phyloP scores from a whole-genome alignment of 2,329 filamentous ascomycete species.

The Diplodia mutila region DNA sequence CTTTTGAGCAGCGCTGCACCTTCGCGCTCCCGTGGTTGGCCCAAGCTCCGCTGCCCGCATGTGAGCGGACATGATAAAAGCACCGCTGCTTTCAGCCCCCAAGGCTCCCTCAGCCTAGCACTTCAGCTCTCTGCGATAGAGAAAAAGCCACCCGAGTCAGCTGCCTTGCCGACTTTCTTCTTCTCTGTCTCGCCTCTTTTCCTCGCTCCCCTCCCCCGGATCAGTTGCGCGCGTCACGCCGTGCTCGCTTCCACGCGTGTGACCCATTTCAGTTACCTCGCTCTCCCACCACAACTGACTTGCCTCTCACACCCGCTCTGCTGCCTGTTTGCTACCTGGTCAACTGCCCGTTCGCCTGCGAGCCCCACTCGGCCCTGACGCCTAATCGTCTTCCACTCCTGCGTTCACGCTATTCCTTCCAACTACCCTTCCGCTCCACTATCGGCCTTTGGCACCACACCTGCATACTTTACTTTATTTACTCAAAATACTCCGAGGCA shows the following conservation, averaged over 20 bases:
- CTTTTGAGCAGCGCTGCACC: neutral
- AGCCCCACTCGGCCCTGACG: slow-evolving; percentile 19
- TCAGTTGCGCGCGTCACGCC: slow-evolving; percentile 25
- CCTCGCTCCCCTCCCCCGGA: neutral
- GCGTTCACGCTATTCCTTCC: slow-evolving; percentile 1
- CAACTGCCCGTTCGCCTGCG: neutral
- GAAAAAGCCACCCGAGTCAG: slow-evolving; percentile 21
- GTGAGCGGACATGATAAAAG: neutral
- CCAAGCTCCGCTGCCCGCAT: neutral
- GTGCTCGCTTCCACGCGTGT: slow-evolving; percentile 9
- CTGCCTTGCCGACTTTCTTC: neutral
- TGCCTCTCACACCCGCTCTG: slow-evolving; percentile 7
- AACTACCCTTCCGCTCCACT: neutral
- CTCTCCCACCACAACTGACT: slow-evolving; percentile 3
- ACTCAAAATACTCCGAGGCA: neutral
- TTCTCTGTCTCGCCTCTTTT: slow-evolving; percentile 9
- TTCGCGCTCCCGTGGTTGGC: neutral
- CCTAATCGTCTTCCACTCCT: neutral
- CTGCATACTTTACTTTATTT: neutral
- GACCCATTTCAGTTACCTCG: slow-evolving; percentile 24
- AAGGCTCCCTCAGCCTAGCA: slow-evolving; percentile 16
- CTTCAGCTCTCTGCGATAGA: slow-evolving; percentile 5
- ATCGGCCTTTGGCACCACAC: neutral
- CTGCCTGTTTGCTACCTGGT: slow-evolving; percentile 19
- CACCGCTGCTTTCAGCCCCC: slow-evolving; percentile 13